Evolutionary conservation across 129 eudicot species (phyloP), one percentile per base, ranked within the genome.

Genomic region (Glebionis coronaria): DNA sequence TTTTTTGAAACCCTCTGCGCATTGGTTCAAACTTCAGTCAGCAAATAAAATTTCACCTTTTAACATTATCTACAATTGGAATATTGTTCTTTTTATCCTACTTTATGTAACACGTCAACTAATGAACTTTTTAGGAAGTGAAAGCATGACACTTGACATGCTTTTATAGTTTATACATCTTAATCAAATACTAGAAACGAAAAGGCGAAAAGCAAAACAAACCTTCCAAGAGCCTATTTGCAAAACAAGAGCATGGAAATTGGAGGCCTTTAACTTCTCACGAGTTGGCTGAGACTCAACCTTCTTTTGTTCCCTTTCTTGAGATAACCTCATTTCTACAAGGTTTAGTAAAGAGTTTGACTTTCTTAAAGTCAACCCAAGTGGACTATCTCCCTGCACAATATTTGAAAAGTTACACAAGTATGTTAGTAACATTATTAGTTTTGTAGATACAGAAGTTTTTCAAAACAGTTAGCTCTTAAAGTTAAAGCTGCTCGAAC

Each of bases 201-300:
- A 59, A 12, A 0, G 46, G 7, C 16, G 5, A 9, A 16, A 0
- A 54, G 7, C 16, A 9, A 9, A 16, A 19, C 19, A 44, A 52
- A 88, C 96, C 89, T 88, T 81, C 96, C 96, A 88, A 14, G 66
- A 29, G n/a, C 96, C 96, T 28, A 88, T 85, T 77, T 64, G 77
- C 25, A 88, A 63, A 21, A 60, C 38, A 16, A 56, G 7, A 9
- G 87, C 92, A 12, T 73, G 80, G 56, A 85, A 76, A 53, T 82
- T 88, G 4, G 96, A 78, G 61, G 96, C 96, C 63, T 88, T 88
- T n/a, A 82, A 28, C 54, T 85, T 88, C 79, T 88, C 86, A 4
- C 45, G 44, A 65, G 45, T 31, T 3, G 67, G 20, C 6, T 53
- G 76, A 25, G 83, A 35, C 3, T 79, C 50, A 9, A 12, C 57